These are phyloP conservation scores for Boletus sp. DNA, from an alignment of 1,284 basidiomycete genomes.

Conservation along the genomic window DNA sequence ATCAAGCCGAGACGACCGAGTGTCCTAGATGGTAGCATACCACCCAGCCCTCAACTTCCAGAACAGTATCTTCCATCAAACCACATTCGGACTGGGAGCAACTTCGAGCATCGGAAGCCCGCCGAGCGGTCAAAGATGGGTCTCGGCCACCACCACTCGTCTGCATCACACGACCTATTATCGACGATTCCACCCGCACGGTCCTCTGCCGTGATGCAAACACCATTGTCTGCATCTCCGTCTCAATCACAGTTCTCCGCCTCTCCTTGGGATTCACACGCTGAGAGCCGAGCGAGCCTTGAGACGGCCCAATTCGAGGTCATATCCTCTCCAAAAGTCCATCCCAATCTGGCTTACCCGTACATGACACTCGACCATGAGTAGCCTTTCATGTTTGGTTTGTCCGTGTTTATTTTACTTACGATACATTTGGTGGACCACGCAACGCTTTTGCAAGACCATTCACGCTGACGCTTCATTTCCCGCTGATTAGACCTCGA, in stretches of 20 bases:
- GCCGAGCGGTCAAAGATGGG: slow-evolving; percentile 25
- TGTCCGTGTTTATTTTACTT: slow-evolving; percentile 15
- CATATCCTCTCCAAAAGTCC: slow-evolving; percentile 20
- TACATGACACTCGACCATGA: slow-evolving; percentile 42
- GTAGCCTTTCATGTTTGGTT: slow-evolving; percentile 19
- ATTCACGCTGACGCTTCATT: slow-evolving; percentile 7
- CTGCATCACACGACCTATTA: slow-evolving; percentile 32
- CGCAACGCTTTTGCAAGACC: slow-evolving; percentile 17
- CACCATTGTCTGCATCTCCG: slow-evolving; percentile 28
- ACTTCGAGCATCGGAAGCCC: slow-evolving; percentile 30
- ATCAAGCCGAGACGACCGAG: slow-evolving; percentile 41
- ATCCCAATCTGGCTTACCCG: slow-evolving; percentile 37
- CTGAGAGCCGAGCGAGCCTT: slow-evolving; percentile 31
- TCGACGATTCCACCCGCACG: slow-evolving; percentile 8
- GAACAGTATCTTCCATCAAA: slow-evolving; percentile 37
- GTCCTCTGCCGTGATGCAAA: slow-evolving; percentile 18
- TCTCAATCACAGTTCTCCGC: slow-evolving; percentile 30
- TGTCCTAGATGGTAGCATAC: slow-evolving; percentile 39
- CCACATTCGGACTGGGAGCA: slow-evolving; percentile 37
- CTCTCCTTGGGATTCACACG: slow-evolving; percentile 31
- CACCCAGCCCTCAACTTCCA: slow-evolving; percentile 44
- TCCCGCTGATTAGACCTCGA: slow-evolving; percentile 4
- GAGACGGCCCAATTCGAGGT: slow-evolving; percentile 32
- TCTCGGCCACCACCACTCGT: slow-evolving; percentile 21
- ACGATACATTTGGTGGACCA: slow-evolving; percentile 10